These are phyloP conservation scores for Sporopachydermia lactativora DNA, from an alignment of 805 yeast species.

Conservation along the genomic window DNA sequence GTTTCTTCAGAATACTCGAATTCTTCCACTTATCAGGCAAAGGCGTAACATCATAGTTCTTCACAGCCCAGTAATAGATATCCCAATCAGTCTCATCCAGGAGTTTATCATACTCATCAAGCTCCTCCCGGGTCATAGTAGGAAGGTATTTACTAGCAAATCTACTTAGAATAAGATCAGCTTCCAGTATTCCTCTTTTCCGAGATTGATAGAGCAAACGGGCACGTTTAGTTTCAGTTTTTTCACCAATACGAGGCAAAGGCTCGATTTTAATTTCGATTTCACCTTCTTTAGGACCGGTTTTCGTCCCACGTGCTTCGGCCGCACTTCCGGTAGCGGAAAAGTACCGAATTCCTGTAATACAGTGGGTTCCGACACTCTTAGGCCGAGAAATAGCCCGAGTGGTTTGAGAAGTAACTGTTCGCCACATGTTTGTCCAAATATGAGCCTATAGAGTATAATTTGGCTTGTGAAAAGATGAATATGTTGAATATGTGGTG, in stretches of 20 bases:
- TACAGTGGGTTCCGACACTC: too few relatives aligned
- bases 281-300: constrained; percentile 29
- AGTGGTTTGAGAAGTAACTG: too few relatives aligned
- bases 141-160: constrained; percentile 69
- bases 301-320: too few relatives aligned
- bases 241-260: constrained; percentile 59
- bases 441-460: too few relatives aligned
- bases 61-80: constrained; percentile 94
- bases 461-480: too few relatives aligned
- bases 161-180: constrained; percentile 72
- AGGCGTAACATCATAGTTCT: constrained; percentile 67
- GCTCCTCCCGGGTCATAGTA: constrained; percentile 42
- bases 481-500: too few relatives aligned
- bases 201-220: constrained; percentile 82
- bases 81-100: constrained; percentile 98
- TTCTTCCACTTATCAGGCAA: constrained; percentile 79
- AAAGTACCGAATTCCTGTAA: too few relatives aligned
- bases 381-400: too few relatives aligned
- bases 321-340: too few relatives aligned
- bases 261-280: constrained; percentile 63
- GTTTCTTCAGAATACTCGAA: constrained; percentile 42
- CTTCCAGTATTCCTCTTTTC: constrained; percentile 89
- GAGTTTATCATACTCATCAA: constrained; percentile 71
- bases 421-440: too few relatives aligned
- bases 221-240: constrained; percentile 64